Conservation (phyloP, 2,329 filamentous ascomycete genomes). For the Colletotrichum phormii region DNA sequence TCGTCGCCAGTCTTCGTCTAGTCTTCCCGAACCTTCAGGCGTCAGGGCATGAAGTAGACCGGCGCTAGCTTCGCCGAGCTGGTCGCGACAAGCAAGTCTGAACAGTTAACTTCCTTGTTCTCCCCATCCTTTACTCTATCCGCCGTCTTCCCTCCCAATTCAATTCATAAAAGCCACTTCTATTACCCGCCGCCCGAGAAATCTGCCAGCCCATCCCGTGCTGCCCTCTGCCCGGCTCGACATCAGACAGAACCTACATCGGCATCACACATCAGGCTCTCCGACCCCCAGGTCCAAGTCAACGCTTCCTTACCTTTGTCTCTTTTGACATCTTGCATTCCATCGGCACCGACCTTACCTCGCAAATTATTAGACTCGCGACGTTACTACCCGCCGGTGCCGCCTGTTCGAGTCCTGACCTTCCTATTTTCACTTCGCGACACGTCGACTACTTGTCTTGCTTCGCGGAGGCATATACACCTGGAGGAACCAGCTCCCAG, state of each 20-base stretch:
- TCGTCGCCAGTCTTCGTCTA: conserved; percentile 36
- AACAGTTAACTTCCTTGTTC: conserved; percentile 37
- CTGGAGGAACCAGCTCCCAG: background rate
- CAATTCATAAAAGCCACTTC: conserved; percentile 37
- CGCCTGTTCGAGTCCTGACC: conserved; percentile 8
- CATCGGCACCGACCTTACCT: conserved; percentile 8
- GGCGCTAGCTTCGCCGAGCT: conserved; percentile 38
- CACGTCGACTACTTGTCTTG: conserved; percentile 2
- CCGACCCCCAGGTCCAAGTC: conserved; percentile 35
- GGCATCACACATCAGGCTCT: conserved; percentile 34
- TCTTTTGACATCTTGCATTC: conserved; percentile 23
- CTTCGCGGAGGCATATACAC: conserved; percentile 5
- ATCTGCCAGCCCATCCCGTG: conserved; percentile 36
- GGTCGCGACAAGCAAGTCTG: conserved; percentile 37
- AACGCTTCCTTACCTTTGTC: conserved; percentile 37
- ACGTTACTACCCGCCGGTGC: conserved; percentile 22
- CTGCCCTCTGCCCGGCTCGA: conserved; percentile 34
- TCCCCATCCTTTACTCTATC: conserved; percentile 32
- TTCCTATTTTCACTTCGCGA: background rate
- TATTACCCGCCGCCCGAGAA: conserved; percentile 31
- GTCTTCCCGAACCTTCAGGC: conserved; percentile 36
- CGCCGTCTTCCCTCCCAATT: conserved; percentile 31
- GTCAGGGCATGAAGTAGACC: conserved; percentile 36
- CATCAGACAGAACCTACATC: conserved; percentile 37
- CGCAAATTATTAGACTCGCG: conserved; percentile 15